Base-by-base conservation (phyloP, 176 grass and related monocot genomes). In the Oryza coarctata region DNA sequence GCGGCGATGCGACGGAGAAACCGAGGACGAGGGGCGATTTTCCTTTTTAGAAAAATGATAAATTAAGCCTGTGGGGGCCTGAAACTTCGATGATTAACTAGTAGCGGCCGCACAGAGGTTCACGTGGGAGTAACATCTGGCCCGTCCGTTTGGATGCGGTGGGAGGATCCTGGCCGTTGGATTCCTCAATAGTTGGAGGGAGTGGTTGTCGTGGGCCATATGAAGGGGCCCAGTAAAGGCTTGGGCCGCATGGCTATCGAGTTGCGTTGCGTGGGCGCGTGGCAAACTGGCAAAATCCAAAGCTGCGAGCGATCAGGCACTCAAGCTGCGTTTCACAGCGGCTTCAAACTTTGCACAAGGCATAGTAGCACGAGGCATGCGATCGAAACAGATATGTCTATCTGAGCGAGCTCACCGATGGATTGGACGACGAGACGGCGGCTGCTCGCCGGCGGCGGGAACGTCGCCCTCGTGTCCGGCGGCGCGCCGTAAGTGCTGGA, bases 1-100 rank as follows among this genome's bases (percentile, higher is more conserved):
- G 83, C 80, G 89, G 63, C 83, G 76, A 78, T 78, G 73, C 44
- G 89, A 75, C 92, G 92, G 92, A 94, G 86, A 80, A 81, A 76
- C 57, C 89, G 83, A 94, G 92, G 92, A 61, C 70, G 71, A 29
- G 71, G 73, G 72, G 61, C 27, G 30, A 3, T 63, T 6, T 38
- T 11, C 33, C 63, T 45, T 44, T 33, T 13, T 3, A 4, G 0
- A 39, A 36, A 12, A 7, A 1, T 2, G 75, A 71, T 64, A 64
- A 89, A 80, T 65, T 8, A 10, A 55, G 2, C 8, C 22, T 3
- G 45, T 47, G 33, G 12, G 61, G 33, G 82, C 68, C 87, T 45
- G 77, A 76, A 29, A 33, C 11, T 0, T 70, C 55, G 64, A 71
- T 63, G 76, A n/a, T 69, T 70, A 22, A 2, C 12, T 9, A 14